A percentile compares a stretch with the other conserved stretches of the same genome.
Conservation (phyloP, 306 rosid species). For the Quercus berberidifolia region DNA sequence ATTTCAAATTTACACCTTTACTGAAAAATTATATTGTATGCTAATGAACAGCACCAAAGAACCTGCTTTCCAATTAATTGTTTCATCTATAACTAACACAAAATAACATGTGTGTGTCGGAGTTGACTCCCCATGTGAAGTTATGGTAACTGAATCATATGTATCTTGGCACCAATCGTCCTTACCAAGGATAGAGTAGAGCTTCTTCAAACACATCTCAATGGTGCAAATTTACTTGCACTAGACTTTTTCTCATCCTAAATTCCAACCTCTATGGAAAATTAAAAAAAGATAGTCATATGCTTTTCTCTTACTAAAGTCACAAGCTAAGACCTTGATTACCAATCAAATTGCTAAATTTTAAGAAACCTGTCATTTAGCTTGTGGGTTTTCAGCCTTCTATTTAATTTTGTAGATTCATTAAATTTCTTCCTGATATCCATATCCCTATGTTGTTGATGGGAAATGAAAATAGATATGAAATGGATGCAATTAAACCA, state of each 20-base stretch:
- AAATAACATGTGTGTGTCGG: too few relatives aligned
- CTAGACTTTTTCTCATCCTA: neutral
- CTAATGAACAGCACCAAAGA: neutral
- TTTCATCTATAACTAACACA: neutral
- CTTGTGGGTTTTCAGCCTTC: neutral
- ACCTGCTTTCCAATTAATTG: neutral
- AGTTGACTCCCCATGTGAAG: too few relatives aligned
- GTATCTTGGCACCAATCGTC: neutral
- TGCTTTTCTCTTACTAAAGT: neutral
- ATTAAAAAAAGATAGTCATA: neutral
- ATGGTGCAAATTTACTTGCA: neutral
- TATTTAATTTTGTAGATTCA: neutral
- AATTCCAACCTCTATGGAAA: neutral
- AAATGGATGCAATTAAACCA: slow-evolving; percentile 6
- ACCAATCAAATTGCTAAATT: neutral
- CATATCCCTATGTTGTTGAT: neutral
- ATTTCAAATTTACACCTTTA: neutral
- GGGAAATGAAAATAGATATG: neutral
- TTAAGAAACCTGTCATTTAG: neutral
- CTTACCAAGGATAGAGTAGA: neutral
- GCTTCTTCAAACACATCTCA: neutral
- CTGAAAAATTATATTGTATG: neutral
- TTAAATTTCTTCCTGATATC: slow-evolving; percentile 1
- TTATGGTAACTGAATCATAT: neutral
- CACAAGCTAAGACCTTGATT: neutral